Percentiles rank a stretch among this genome's conserved stretches.
Conservation (phyloP, 2,329 filamentous ascomycete species). For the Elsinoe batatas region DNA sequence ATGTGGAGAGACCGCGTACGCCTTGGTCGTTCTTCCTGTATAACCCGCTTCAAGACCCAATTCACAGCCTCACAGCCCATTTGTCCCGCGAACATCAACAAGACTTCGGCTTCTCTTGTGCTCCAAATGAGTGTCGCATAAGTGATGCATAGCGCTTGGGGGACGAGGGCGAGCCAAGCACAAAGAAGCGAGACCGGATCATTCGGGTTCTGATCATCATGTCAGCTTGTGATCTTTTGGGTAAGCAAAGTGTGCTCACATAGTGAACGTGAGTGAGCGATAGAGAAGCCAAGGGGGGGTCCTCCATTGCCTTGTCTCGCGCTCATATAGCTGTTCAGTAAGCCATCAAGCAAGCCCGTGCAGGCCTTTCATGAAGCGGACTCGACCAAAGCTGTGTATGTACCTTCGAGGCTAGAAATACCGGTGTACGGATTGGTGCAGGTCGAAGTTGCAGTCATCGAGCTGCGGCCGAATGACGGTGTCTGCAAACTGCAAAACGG, state of each 20-base stretch:
- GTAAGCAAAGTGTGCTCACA: constrained; percentile 42
- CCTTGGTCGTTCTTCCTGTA: constrained; percentile 81
- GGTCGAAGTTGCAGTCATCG: neutral
- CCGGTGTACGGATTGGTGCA: constrained; percentile 6
- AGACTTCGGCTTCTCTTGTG: constrained; percentile 79
- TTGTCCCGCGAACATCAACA: constrained; percentile 85
- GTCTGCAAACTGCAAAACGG: neutral
- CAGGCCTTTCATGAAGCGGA: no score
- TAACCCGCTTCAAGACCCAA: constrained; percentile 76
- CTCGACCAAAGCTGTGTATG: no score
- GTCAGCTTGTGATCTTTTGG: neutral
- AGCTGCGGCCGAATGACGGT: constrained; percentile 2
- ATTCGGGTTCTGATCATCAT: constrained; percentile 58
- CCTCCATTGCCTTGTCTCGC: constrained; percentile 30
- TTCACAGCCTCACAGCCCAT: constrained; percentile 86
- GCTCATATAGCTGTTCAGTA: no score
- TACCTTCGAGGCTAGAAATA: neutral
- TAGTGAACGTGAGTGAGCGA: constrained; percentile 96
- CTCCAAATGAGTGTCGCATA: constrained; percentile 88
- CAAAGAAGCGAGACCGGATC: constrained; percentile 79
- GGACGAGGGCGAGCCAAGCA: constrained; percentile 88
- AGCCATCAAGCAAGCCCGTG: no score
- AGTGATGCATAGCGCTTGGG: constrained; percentile 80
- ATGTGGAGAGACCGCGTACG: constrained; percentile 43
- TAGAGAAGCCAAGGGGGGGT: constrained; percentile 66